Conservation (phyloP, 2,329 filamentous ascomycete species). For the Colletotrichum higginsianum region DNA sequence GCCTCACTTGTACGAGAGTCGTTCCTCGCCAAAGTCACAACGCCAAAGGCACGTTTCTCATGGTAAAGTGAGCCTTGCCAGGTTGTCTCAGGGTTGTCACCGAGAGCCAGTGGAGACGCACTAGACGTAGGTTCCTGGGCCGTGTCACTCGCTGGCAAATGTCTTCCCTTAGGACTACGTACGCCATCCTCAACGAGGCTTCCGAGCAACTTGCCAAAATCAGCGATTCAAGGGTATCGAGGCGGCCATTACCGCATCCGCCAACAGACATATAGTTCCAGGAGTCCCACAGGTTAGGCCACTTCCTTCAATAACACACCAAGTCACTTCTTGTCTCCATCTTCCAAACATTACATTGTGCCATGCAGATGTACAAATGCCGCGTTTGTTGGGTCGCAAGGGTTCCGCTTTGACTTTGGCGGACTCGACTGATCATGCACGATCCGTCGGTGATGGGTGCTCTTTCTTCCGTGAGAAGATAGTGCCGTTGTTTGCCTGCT, state of each 20-base stretch:
- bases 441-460: not conserved
- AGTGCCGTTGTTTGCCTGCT: not conserved
- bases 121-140: constrained; percentile 5
- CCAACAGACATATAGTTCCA: not conserved
- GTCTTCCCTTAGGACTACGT: constrained; percentile 11
- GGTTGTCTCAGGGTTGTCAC: constrained; percentile 19
- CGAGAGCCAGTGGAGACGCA: constrained; percentile 16
- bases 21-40: not conserved
- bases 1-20: constrained; percentile 1
- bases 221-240: constrained; percentile 22
- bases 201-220: constrained; percentile 1
- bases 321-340: not conserved
- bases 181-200: not conserved
- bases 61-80: constrained; percentile 1
- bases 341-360: not conserved
- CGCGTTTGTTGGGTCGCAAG: not conserved
- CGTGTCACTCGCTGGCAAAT: constrained; percentile 11
- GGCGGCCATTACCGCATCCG: not conserved
- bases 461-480: not conserved
- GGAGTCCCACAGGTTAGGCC: not conserved
- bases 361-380: not conserved
- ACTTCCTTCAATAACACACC: not conserved
- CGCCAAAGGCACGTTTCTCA: constrained; percentile 3
- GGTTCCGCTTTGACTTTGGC: not conserved
- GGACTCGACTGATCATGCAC: not conserved